Evolutionary conservation across 768 basidiomycete species (phyloP).

Genomic region (Holtermanniella nyarrowii): DNA sequence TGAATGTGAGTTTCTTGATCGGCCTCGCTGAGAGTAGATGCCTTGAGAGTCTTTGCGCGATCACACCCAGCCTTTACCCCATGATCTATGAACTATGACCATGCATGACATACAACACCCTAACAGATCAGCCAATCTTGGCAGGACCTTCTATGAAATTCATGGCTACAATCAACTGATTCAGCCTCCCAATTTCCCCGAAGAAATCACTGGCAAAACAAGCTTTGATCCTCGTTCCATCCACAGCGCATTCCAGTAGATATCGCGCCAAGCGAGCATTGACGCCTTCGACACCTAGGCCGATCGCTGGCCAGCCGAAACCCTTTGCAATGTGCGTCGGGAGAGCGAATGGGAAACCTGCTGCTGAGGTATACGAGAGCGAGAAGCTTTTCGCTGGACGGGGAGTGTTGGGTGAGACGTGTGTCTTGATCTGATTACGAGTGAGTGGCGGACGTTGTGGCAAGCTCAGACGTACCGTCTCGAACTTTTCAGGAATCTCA

Average conservation of each 20-base stretch:
- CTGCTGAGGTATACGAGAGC: constrained; percentile 72
- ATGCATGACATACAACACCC: background rate
- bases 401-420: constrained; percentile 3
- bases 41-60: background rate
- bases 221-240: constrained; percentile 12
- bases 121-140: too few relatives aligned
- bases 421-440: constrained; percentile 19
- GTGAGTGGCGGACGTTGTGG: background rate
- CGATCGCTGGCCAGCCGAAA: constrained; percentile 67
- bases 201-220: constrained; percentile 28
- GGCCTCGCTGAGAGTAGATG: background rate
- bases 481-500: constrained; percentile 71
- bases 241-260: constrained; percentile 47
- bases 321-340: constrained; percentile 70
- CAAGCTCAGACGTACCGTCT: constrained; percentile 27
- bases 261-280: constrained; percentile 65
- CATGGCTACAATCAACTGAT: constrained; percentile 22
- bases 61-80: background rate
- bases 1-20: constrained; percentile 19
- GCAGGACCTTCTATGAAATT: constrained; percentile 12
- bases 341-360: constrained; percentile 67
- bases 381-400: constrained; percentile 43
- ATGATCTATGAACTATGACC: background rate
- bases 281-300: constrained; percentile 74
- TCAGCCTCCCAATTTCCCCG: constrained; percentile 9